Evolutionary conservation across 305 asterid genomes (phyloP).

Genomic region (Plantago coronopus): DNA sequence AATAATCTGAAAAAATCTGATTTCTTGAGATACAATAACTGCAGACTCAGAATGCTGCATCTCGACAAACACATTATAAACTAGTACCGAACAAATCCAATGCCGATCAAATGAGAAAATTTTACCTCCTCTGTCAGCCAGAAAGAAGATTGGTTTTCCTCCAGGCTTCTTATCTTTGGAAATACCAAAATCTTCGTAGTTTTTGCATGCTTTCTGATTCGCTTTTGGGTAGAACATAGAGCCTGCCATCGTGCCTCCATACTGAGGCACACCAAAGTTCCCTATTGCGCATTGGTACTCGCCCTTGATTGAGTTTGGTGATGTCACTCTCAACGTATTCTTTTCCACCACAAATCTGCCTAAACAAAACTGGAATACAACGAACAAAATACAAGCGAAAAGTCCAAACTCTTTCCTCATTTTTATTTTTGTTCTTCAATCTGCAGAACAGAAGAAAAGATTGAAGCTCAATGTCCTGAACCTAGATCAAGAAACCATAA

Average conservation of each 20-base stretch:
- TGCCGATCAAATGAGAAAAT: not conserved
- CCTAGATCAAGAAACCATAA: not conserved
- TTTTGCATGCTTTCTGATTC: conserved; percentile 58
- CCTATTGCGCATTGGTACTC: conserved; percentile 93
- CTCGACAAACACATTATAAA: not conserved
- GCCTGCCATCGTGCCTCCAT: conserved; percentile 90
- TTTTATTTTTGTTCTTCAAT: not conserved
- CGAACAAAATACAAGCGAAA: conserved; percentile 35
- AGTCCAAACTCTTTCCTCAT: conserved; percentile 37
- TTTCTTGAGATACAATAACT: too few species aligned
- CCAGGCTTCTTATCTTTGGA: conserved; percentile 75
- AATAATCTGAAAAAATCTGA: too few species aligned
- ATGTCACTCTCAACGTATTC: conserved; percentile 73
- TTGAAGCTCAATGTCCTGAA: not conserved
- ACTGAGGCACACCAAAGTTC: conserved; percentile 93
- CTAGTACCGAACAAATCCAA: not conserved
- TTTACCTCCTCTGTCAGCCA: conserved; percentile 83
- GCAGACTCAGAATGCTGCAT: not conserved
- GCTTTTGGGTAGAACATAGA: conserved; percentile 67
- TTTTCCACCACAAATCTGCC: conserved; percentile 94
- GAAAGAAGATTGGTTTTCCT: conserved; percentile 72
- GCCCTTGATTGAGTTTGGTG: conserved; percentile 64
- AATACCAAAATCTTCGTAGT: conserved; percentile 48
- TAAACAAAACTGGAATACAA: conserved; percentile 42
- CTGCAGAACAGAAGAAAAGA: not conserved